These are phyloP conservation scores for Sutorius australiensis DNA, from an alignment of 768 basidiomycete species.

Conservation along the genomic window DNA sequence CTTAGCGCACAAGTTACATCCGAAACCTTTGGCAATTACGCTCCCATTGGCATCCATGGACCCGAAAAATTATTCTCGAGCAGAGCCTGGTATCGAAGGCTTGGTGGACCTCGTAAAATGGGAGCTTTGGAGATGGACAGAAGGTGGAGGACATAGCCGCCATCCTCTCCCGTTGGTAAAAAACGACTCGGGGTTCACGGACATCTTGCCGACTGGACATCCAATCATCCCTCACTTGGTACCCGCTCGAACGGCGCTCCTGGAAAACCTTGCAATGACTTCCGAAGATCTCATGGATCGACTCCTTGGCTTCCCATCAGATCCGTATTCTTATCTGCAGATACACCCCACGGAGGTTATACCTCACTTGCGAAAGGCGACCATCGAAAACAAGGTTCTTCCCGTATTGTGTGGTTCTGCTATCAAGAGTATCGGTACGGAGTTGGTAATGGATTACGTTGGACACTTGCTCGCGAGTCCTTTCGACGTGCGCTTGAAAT, in stretches of 20 bases:
- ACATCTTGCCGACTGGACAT: slow-evolving; percentile 53
- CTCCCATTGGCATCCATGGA: slow-evolving; percentile 80
- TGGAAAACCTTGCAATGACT: slow-evolving; percentile 78
- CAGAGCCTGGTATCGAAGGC: slow-evolving; percentile 82
- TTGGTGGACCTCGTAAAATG: slow-evolving; percentile 81
- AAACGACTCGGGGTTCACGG: slow-evolving; percentile 39
- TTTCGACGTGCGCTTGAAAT: slow-evolving; percentile 53
- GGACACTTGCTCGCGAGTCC: slow-evolving; percentile 80
- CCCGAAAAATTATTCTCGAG: slow-evolving; percentile 57
- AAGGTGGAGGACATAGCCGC: slow-evolving; percentile 42
- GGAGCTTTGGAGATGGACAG: slow-evolving; percentile 75
- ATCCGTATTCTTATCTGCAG: slow-evolving; percentile 63
- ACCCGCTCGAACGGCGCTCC: slow-evolving; percentile 61
- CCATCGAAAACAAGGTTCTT: slow-evolving; percentile 59
- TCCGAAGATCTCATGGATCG: slow-evolving; percentile 78
- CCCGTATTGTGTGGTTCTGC: slow-evolving; percentile 86
- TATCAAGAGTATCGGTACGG: slow-evolving; percentile 75
- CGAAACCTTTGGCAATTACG: slow-evolving; percentile 63
- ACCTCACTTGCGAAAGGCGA: slow-evolving; percentile 63
- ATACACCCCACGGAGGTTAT: slow-evolving; percentile 52
- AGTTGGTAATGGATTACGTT: slow-evolving; percentile 75
- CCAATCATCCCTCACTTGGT: slow-evolving; percentile 66
- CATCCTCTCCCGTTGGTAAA: slow-evolving; percentile 49
- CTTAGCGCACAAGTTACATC: slow-evolving; percentile 70
- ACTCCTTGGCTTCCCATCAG: slow-evolving; percentile 54